A percentile compares a stretch with the other conserved stretches of the same genome.
Conservation (phyloP, 2,329 filamentous ascomycete species). For the Colletotrichum sp. region DNA sequence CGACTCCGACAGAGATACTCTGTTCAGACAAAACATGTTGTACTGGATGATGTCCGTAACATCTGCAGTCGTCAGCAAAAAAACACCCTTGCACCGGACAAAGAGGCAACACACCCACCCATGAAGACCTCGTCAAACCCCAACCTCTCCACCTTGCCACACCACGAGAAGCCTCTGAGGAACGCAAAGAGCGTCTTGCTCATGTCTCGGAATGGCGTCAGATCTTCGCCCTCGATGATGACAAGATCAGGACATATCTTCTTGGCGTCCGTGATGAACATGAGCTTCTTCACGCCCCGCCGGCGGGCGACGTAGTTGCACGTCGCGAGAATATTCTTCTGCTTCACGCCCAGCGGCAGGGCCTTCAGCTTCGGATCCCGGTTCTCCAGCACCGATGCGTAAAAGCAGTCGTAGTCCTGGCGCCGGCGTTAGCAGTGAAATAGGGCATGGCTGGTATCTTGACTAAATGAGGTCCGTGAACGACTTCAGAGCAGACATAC, state of each 20-base stretch:
- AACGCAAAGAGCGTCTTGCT: conserved; percentile 83
- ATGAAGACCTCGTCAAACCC: conserved; percentile 86
- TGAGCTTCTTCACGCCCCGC: conserved; percentile 78
- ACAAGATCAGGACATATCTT: conserved; percentile 82
- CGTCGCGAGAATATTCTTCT: conserved; percentile 91
- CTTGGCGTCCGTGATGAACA: conserved; percentile 83
- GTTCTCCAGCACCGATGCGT: conserved; percentile 88
- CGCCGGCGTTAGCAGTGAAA: not conserved
- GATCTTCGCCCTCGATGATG: conserved; percentile 84
- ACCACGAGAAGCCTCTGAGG: conserved; percentile 78
- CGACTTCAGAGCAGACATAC: conserved; percentile 50
- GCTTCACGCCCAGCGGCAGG: conserved; percentile 81
- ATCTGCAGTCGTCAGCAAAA: conserved; percentile 63
- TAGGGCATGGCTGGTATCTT: not conserved
- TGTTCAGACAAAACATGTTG: conserved; percentile 76
- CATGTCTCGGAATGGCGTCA: conserved; percentile 82
- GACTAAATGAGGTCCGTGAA: conserved; percentile 3
- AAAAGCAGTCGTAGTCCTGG: conserved; percentile 89
- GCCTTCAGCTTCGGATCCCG: conserved; percentile 75
- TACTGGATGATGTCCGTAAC: conserved; percentile 87
- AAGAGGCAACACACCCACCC: conserved; percentile 35
- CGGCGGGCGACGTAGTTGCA: conserved; percentile 92
- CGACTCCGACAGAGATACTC: conserved; percentile 64
- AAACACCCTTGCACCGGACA: too few species aligned
- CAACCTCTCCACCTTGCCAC: conserved; percentile 75